These are phyloP conservation scores for Hevea brasiliensis DNA, from an alignment of 345 rosid genomes.

Conservation along the genomic window DNA sequence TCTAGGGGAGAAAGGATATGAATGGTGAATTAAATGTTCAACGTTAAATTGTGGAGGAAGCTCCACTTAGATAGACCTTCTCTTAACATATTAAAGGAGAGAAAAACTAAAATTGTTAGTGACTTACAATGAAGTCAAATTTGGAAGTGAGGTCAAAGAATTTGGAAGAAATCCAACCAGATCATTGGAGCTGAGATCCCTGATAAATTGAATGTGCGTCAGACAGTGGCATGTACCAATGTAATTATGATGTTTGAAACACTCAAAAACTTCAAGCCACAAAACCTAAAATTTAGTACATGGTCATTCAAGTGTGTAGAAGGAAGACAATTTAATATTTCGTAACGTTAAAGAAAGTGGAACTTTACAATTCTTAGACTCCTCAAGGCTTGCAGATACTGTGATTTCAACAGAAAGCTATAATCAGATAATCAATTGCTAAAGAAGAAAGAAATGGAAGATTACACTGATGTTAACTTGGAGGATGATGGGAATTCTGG, in stretches of 20 bases:
- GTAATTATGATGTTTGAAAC: neutral
- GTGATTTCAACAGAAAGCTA: slow-evolving; percentile 1
- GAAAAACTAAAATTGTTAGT: too few relatives aligned
- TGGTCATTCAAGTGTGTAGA: neutral
- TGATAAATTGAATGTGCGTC: slow-evolving; percentile 28
- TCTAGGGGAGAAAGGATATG: slow-evolving; percentile 33
- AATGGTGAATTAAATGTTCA: neutral
- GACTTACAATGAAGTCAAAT: slow-evolving; percentile 47
- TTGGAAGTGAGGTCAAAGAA: slow-evolving; percentile 34
- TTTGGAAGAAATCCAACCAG: slow-evolving; percentile 40
- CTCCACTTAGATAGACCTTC: neutral
- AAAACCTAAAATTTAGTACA: neutral
- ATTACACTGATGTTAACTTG: slow-evolving; percentile 53
- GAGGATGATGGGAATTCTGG: slow-evolving; percentile 45
- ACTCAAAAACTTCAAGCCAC: neutral
- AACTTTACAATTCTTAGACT: neutral
- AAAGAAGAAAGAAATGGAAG: slow-evolving; percentile 14
- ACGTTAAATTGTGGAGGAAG: neutral
- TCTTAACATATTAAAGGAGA: neutral
- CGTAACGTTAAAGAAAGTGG: neutral
- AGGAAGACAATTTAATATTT: neutral
- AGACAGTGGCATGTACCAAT: neutral
- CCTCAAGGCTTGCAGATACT: neutral
- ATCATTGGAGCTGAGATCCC: slow-evolving; percentile 57
- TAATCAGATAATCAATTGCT: neutral